Evolutionary conservation across 225 moss, liverwort and hornwort genomes (phyloP), one percentile per base, ranked within the genome.

Genomic region (Anthoceros angustus): DNA sequence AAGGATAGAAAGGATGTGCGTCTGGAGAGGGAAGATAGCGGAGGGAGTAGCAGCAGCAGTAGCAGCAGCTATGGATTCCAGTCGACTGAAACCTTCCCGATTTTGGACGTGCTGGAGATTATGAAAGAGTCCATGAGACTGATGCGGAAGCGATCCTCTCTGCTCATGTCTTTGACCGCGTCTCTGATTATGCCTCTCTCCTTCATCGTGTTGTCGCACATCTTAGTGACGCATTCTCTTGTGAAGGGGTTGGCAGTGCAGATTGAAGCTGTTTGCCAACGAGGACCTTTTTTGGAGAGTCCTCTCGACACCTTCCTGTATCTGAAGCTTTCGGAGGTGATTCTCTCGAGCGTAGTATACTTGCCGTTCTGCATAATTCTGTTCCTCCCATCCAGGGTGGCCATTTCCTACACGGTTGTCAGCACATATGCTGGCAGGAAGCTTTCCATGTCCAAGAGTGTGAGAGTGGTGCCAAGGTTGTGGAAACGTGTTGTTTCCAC

Each of bases 121-220:
- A 82, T 91, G 80, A 83, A 90, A 73, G 91, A 95, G 73, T 78
- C 91, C 10, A 84, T 90, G 5, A 85, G 83, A 21, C 62, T 95
- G 15, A 73, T 91, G 16, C 81, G 94, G 66, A 81, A 76, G 40
- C 83, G 90, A 71, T 80, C 86, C 10, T 74, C 74, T 62, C 66
- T 91, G 11, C 77, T 95, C 41, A 75, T 76, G 25, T 75, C 81
- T 18, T 64, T 95, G 41, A 80, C 88, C 66, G 72, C 86, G 41
- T 77, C 74, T n/a, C 72, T 91, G 20, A 75, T 90, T 7, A 77
- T 85, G 5, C 94, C 94, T 0, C 73, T 95, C 0, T 91, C 94
- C 0, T 77, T 84, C 65, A 77, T 95, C 63, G 72, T 95, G 8
- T 90, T 95, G 67, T 88, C 91, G 0, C 88, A 88, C 72, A 77